A percentile compares a stretch with the other conserved stretches of the same genome.
Conservation (phyloP, 192 early-diverging fungal genomes). For the Diversispora epigaea region DNA sequence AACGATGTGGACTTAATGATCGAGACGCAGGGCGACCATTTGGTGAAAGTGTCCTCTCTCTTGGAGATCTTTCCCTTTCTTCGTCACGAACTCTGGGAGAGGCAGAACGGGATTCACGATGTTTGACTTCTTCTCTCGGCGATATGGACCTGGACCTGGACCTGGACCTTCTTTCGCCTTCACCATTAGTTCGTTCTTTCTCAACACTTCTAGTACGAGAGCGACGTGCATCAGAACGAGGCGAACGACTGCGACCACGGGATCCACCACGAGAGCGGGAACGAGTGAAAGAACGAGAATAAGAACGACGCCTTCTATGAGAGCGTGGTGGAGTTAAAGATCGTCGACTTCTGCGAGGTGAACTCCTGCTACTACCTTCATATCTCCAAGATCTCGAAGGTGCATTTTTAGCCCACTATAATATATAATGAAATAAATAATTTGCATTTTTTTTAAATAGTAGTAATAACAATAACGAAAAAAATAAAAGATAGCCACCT, state of each 20-base stretch:
- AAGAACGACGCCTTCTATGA: constrained; percentile 41
- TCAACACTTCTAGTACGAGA: neutral
- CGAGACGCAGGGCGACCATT: constrained; percentile 13
- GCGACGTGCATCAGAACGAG: constrained; percentile 7
- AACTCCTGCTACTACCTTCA: constrained; percentile 55
- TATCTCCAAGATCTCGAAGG: constrained; percentile 80
- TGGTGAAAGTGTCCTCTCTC: neutral
- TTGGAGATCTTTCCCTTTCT: constrained; percentile 11
- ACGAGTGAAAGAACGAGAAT: constrained; percentile 45
- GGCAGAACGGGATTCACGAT: constrained; percentile 10
- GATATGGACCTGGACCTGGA: neutral
- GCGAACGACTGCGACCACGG: constrained; percentile 20
- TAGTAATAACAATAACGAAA: neutral
- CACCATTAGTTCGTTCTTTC: neutral
- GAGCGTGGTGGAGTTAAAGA: constrained; percentile 33
- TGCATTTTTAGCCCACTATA: constrained; percentile 82
- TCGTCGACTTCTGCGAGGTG: constrained; percentile 46
- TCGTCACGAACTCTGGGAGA: neutral
- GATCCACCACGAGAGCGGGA: constrained; percentile 7
- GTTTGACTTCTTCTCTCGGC: constrained; percentile 1
- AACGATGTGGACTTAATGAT: constrained; percentile 20
- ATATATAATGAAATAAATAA: neutral
- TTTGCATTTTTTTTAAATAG: neutral
- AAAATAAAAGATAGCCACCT: constrained; percentile 48
- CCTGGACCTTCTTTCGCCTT: constrained; percentile 13